Conservation (phyloP, 2,329 filamentous ascomycete genomes). For the Diplodia mutila region DNA sequence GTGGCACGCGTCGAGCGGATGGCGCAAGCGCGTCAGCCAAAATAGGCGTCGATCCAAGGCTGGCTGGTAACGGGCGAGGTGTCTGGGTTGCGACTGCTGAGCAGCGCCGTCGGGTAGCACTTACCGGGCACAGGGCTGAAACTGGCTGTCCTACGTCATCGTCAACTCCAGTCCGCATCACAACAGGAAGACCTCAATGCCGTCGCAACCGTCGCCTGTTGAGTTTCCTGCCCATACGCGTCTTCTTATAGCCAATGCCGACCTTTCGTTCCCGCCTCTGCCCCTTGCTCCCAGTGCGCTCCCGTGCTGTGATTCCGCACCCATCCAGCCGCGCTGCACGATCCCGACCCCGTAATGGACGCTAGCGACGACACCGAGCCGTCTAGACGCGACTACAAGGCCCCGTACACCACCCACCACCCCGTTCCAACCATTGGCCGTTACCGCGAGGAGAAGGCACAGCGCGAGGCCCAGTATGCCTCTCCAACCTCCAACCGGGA, state of each 20-base stretch:
- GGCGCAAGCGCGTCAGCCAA: background rate
- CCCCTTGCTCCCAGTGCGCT: background rate
- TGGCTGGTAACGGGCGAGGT: background rate
- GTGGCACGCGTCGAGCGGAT: background rate
- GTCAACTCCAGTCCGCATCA: background rate
- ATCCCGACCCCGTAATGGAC: constrained; percentile 37
- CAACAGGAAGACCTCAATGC: background rate
- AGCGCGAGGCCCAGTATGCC: constrained; percentile 42
- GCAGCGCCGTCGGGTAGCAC: background rate
- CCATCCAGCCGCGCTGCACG: background rate
- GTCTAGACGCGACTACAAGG: constrained; percentile 42
- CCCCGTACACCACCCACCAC: constrained; percentile 49
- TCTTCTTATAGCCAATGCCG: constrained; percentile 1
- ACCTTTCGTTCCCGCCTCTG: background rate
- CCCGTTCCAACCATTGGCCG: constrained; percentile 52
- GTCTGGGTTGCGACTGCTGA: background rate
- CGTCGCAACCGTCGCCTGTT: background rate
- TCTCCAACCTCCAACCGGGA: constrained; percentile 32
- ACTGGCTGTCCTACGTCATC: background rate
- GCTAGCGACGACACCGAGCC: constrained; percentile 49
- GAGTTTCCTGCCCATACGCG: background rate
- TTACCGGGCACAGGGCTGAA: background rate
- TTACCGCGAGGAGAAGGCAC: constrained; percentile 52
- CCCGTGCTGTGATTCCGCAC: background rate
- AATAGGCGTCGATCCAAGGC: background rate